Evolutionary conservation across 2,329 filamentous ascomycete genomes (phyloP), one percentile per base, ranked within the genome.

Genomic region (Ustulina deusta): DNA sequence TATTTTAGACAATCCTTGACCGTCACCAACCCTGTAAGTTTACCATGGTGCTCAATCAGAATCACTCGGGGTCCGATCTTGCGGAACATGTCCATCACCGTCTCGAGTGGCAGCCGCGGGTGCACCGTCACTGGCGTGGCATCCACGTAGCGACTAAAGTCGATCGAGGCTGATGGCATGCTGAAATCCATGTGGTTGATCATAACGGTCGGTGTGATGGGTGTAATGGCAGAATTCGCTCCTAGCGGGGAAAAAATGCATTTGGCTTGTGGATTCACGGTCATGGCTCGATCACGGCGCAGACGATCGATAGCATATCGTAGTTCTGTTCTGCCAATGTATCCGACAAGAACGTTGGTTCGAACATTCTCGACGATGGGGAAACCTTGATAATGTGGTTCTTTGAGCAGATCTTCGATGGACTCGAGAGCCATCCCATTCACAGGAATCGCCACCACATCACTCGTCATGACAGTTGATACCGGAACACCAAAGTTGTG

Each of bases 1-100:
- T 97, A 98, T 78, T 96, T 97, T 63, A 99, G 83, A 73, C 96
- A 98, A 78, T 99, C 96, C 79, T 99, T 99, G 69, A 97, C 92
- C 0, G 96, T 99, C 0, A 99, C 93, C 0, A 99, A 85, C 0
- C 96, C 96, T 0, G 87, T 88, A 1, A 99, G 85, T 57, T 89
- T 88, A 15, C 96, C 96, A 66, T 93, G 91, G 77, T 97, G 91
- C 79, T 99, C 96, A 44, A 97, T 91, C 3, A 99, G 85, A 57
- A 99, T 95, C 6, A 97, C 94, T 1, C 96, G 89, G 0, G 95
- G 96, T 0, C 96, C 96, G 78, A 99, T 97, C 82, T 98, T 99
- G 79, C 95, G 95, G 84, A 99, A 99, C 11, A 99, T 85, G 77
- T 99, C 96, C 94, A 99, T 97, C 36, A 97, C 95, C 0, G 96